phyloP scores from a whole-genome alignment of 1,284 basidiomycete genomes.

The Rhodofomes roseus region DNA sequence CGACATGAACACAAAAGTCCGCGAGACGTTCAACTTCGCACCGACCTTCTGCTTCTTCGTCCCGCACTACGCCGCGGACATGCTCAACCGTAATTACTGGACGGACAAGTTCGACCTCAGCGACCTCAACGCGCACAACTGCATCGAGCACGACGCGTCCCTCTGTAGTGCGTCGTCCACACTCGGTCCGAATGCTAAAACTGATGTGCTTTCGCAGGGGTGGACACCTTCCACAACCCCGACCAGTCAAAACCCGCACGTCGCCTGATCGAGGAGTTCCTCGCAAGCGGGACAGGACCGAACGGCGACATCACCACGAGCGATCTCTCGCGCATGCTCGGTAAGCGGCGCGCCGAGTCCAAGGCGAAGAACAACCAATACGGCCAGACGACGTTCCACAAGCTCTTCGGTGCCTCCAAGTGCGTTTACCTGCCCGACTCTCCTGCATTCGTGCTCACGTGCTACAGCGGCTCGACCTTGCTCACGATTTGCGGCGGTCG shows the following conservation, averaged over 20 bases:
- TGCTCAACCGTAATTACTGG: conserved; percentile 52
- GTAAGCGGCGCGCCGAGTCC: conserved; percentile 56
- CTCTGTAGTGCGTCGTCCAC: conserved; percentile 45
- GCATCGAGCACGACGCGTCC: conserved; percentile 77
- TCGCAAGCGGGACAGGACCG: conserved; percentile 49
- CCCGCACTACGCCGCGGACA: conserved; percentile 51
- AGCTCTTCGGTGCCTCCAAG: conserved; percentile 64
- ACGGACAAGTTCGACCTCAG: conserved; percentile 58
- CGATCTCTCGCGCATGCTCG: conserved; percentile 52
- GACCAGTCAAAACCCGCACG: conserved; percentile 49
- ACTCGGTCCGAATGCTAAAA: background rate
- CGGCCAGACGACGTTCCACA: conserved; percentile 45
- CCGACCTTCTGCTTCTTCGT: conserved; percentile 64
- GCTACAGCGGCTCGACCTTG: conserved; percentile 49
- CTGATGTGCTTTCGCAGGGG: conserved; percentile 37
- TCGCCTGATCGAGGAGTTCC: conserved; percentile 51
- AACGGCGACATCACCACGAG: conserved; percentile 45
- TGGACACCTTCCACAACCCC: conserved; percentile 46
- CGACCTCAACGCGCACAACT: conserved; percentile 68
- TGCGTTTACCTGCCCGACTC: conserved; percentile 20
- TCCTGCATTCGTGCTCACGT: background rate
- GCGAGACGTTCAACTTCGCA: conserved; percentile 64
- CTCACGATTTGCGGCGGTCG: conserved; percentile 63
- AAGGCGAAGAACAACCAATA: conserved; percentile 51
- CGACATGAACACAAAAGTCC: conserved; percentile 45